Conservation (phyloP, 176 grass and related monocot species). For the Bonia amplexicaulis region DNA sequence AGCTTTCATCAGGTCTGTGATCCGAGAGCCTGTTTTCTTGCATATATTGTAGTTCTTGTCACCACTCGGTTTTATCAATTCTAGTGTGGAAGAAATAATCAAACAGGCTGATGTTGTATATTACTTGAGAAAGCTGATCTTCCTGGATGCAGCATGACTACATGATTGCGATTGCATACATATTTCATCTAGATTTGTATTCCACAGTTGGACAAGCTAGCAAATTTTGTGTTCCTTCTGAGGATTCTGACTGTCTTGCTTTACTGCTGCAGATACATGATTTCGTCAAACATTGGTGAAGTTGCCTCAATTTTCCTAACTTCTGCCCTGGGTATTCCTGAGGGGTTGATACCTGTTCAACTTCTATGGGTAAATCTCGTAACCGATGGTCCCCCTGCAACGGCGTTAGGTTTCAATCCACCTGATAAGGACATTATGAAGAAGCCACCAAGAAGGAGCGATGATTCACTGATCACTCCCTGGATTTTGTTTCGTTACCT, state of each 20-base stretch:
- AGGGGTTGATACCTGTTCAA: conserved; percentile 96
- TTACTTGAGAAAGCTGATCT: background rate
- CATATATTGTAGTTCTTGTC: background rate
- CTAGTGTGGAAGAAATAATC: background rate
- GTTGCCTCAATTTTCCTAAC: conserved; percentile 96
- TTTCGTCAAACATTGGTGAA: conserved; percentile 97
- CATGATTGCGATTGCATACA: background rate
- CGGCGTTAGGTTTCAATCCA: conserved; percentile 94
- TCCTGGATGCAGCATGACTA: background rate
- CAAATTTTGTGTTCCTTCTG: too few species aligned
- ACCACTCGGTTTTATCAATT: background rate
- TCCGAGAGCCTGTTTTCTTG: background rate
- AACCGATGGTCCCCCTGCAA: conserved; percentile 90
- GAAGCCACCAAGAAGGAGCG: conserved; percentile 80
- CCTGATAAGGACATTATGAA: conserved; percentile 99
- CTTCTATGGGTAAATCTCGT: conserved; percentile 98
- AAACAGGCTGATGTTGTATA: background rate
- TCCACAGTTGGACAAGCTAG: too few species aligned
- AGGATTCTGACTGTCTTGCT: conserved; percentile 38
- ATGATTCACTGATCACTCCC: conserved; percentile 85
- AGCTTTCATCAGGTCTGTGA: conserved; percentile 82
- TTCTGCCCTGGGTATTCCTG: conserved; percentile 91
- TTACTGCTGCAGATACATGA: conserved; percentile 78
- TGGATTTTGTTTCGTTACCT: conserved; percentile 97
- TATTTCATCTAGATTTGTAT: too few species aligned